Percentiles rank a stretch among this genome's conserved stretches.
Conservation (phyloP, 2,329 filamentous ascomycete species). For the Neopestalotiopsis rosae region DNA sequence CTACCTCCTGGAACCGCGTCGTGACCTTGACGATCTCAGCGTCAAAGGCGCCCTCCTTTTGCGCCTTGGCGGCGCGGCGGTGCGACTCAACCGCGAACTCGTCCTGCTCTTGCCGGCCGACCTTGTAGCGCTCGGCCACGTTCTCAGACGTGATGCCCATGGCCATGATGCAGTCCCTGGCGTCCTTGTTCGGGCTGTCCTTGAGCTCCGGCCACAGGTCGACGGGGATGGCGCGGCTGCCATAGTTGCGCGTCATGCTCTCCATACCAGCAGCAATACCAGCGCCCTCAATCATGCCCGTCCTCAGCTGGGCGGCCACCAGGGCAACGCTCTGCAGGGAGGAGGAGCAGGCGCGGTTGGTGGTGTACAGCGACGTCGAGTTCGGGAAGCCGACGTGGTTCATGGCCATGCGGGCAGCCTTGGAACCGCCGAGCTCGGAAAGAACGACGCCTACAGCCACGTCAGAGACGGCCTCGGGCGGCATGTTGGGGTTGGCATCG, state of each 20-base stretch:
- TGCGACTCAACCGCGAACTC: conserved; percentile 80
- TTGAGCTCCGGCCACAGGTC: conserved; percentile 78
- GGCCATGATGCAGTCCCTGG: conserved; percentile 87
- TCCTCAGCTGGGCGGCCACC: conserved; percentile 77
- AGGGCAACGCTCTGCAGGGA: conserved; percentile 78
- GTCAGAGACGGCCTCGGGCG: conserved; percentile 75
- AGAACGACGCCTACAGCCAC: conserved; percentile 88
- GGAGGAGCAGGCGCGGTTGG: conserved; percentile 86
- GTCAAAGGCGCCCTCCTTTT: conserved; percentile 72
- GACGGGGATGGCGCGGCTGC: conserved; percentile 79
- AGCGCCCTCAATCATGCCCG: conserved; percentile 67
- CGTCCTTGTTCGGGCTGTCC: conserved; percentile 69
- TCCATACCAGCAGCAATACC: conserved; percentile 93
- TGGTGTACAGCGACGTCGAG: conserved; percentile 79
- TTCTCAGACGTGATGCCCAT: conserved; percentile 95
- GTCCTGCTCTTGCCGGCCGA: conserved; percentile 80
- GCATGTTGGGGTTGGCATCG: conserved; percentile 73
- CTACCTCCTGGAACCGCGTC: conserved; percentile 69
- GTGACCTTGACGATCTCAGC: conserved; percentile 81
- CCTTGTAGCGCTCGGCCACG: conserved; percentile 77
- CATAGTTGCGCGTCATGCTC: conserved; percentile 95
- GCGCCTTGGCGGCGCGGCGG: conserved; percentile 72
- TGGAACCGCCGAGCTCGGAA: conserved; percentile 87
- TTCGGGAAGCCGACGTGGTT: conserved; percentile 81
- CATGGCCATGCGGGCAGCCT: conserved; percentile 89